Evolutionary conservation across 2,329 filamentous ascomycete genomes (phyloP), one percentile per base, ranked within the genome.

Genomic region (Endoconidiophora polonica): DNA sequence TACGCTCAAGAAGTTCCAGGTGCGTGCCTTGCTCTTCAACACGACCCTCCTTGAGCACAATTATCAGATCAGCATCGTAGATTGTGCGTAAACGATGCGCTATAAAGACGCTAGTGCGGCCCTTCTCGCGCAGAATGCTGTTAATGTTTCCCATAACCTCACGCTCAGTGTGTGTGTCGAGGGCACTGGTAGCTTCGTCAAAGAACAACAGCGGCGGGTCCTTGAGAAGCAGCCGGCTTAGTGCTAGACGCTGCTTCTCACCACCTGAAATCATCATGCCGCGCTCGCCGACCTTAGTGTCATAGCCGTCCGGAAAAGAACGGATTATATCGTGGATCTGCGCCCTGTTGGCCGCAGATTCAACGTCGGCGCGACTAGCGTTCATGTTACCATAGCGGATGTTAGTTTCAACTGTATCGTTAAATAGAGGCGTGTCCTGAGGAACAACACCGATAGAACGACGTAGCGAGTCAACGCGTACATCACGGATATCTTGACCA

Each of bases 231-330:
- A 95, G 63, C 41, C 88, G 72, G 23, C 84, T 86, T 22, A 95
- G 78, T 0, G 90, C 90, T 9, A 95, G 68, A 2, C 88, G 77
- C 65, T 95, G 88, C 65, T 95, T 95, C 67, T 95, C 90, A 29
- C 88, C 88, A 2, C 86, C 88, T 1, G 85, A 93, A 42, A 95
- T 94, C 88, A 95, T 95, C 76, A 95, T 81, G 1, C 88, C 88
- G 44, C 90, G 76, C 68, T 95, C 90, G 48, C 90, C 90, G 23
- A 96, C 91, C 64, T 83, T 87, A 18, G 91, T 96, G 20, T 81
- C 67, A 63, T 96, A 94, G 14, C 86, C 86, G n/a, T 88, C 81
- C 1, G 86, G 86, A 62, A 94, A 81, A n/a, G 69, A 70, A 50
- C 75, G 69, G 54, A 94, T 81, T 47, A 83, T 86, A 42, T 91